These are phyloP conservation scores for Strobilomyces confusus DNA, from an alignment of 768 basidiomycete genomes.

Conservation along the genomic window DNA sequence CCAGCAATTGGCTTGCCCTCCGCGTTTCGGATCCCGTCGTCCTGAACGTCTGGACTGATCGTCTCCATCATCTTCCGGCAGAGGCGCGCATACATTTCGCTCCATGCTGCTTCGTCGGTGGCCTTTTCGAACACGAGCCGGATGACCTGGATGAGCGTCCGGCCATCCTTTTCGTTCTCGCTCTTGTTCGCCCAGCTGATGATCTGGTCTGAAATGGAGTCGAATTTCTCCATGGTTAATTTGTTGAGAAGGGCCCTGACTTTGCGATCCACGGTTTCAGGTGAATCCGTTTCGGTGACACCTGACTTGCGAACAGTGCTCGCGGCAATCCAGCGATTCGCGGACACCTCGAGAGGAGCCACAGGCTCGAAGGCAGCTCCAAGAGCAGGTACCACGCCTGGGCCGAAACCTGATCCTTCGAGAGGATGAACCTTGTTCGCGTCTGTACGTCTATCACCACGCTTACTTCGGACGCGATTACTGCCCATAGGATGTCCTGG, in stretches of 20 bases:
- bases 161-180: conserved; percentile 87
- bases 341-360: conserved; percentile 71
- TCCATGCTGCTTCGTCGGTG: conserved; percentile 93
- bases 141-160: conserved; percentile 94
- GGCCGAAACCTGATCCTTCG: conserved; percentile 34
- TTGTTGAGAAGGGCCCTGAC: conserved; percentile 92
- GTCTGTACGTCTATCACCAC: conserved; percentile 75
- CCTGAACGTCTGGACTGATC: conserved; percentile 83
- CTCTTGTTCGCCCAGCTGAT: conserved; percentile 94
- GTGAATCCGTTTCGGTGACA: conserved; percentile 55
- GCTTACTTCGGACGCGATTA: conserved; percentile 72
- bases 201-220: conserved; percentile 93
- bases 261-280: conserved; percentile 88
- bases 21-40: conserved; percentile 75
- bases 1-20: conserved; percentile 91
- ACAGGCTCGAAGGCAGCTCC: conserved; percentile 55
- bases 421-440: conserved; percentile 38
- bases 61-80: conserved; percentile 96
- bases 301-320: conserved; percentile 42
- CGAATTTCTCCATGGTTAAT: conserved; percentile 95
- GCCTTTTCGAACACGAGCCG: conserved; percentile 96
- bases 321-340: conserved; percentile 74
- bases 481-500: conserved; percentile 47
- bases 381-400: conserved; percentile 29
- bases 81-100: conserved; percentile 94